Base-by-base conservation (phyloP, 129 eudicot species). In the Ambrosia trifida region DNA sequence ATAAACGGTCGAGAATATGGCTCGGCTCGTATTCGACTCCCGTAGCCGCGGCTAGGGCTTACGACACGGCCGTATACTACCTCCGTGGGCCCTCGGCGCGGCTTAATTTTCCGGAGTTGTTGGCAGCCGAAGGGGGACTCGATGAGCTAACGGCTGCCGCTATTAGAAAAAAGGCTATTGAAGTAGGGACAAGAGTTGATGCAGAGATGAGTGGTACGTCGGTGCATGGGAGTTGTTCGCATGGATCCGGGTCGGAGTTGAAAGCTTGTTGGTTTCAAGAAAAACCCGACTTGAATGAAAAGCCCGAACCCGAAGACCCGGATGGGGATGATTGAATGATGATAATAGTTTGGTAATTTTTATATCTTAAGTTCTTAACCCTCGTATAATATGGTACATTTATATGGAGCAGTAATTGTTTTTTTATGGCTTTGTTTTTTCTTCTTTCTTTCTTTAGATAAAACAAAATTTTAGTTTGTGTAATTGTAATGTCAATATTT, bases 291-390 rank as follows among this genome's bases (percentile, higher is more conserved):
- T 81, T 94, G 85, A 94, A 94, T 75, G 47, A 78, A 77, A 80
- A 79, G 49, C 96, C 96, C 58, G 81, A 91, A 79, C 96, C 96
- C 56, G 98, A 94, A 49, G 86, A 83, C 72, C 83, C 84, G 13
- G 90, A 78, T 50, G 83, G 69, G 24, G 86, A 86, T 36, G 66
- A 75, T 38, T 86, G 75, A 72, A 50, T 72, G 76, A 64, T 38
- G 43, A 38, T 38, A 10, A 2, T 13, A 17, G 12, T 59, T 59
- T 38, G 65, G 65, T 59, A 59, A 59, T 5, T 12, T 12, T 28
- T 16, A 28, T 3, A 40, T 12, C 17, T 38, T 38, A 7, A 57
- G 28, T 24, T 24, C 28, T 24, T 24, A 24, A 24, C 28, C 14
- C 12, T 3, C 20, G 32, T 40, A 14, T 53, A 19, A 28, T 7